Base-by-base conservation (phyloP, 139 green algal species). In the Chlamydomonas schloesseri region DNA sequence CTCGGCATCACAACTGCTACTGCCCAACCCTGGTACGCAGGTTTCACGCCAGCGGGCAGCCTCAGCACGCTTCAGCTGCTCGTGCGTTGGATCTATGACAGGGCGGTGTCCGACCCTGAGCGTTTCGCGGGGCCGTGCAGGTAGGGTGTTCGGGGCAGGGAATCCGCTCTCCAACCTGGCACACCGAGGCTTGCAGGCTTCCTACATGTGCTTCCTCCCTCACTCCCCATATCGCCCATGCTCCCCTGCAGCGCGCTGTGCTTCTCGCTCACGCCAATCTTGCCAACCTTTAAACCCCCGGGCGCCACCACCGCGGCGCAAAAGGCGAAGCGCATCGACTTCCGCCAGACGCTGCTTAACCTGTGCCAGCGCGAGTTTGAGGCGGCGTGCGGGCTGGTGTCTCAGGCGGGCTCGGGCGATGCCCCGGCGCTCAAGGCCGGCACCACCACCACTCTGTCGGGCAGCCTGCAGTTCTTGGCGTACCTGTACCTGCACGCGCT, bases 241-340 rank as follows among this genome's bases (percentile, higher is more conserved):
- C n/a, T n/a, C n/a, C n/a, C 77, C 21, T 84, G 77, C 31, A 65
- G 64, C 1, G 37, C 77, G 42, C 64, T 84, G 42, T 64, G 42
- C 42, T 84, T 65, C 42, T 75, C 64, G 6, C 65, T 84, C 17
- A 84, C 64, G 3, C 77, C 64, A 17, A 84, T 84, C 37, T 29
- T 84, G 0, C 77, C 77, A 0, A 84, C 29, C 36, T 84, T 84
- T 28, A 84, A 67, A 11, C 60, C 64, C 0, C 77, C 77, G 0
- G 64, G 64, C 15, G 77, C 62, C 21, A 24, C 74, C 3, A 74
- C 77, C 0, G 77, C 62, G 8, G 42, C 29, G 0, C 64, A 28
- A 13, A 84, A 84, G 29, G 77, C 77, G 46, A 74, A 74, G 29
- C 77, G 77, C 6, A 84, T 84, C 0, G 77, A 84, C 77, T 84